Evolutionary conservation across 805 yeast genomes (phyloP), one percentile per base, ranked within the genome.

Genomic region (Metschnikowia kofuensis): DNA sequence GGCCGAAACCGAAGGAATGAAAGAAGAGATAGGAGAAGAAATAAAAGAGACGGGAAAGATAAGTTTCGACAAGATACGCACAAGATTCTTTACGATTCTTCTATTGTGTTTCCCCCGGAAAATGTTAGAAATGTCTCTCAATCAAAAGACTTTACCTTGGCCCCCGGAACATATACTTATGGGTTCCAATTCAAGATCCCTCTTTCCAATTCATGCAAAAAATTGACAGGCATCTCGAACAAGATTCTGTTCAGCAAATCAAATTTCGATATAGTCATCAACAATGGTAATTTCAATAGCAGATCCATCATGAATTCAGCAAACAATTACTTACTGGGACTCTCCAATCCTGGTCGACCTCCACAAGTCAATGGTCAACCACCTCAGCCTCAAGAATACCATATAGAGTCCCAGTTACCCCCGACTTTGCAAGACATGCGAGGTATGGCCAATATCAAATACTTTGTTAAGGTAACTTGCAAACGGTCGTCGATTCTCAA

Each of bases 401-500:
- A 56, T 29, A 30, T 49, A 2, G 44, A 41, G 13, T 29, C 44
- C 4, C 57, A 49, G 28, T 49, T 57, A 10, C 59, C 61, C 7
- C 61, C 61, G 4, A 27, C 55, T 2, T 35, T 56, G 14, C 39
- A 14, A 21, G 36, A 35, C 29, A 47, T 47, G 50, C 42, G 38
- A 10, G 61, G 65, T 35, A 61, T 58, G 58, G 80, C 78, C 7
- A 58, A 62, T 10, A 63, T 81, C 43, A 68, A 72, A 48, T 83
- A 83, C 59, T 83, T 76, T 58, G 71, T 84, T 47, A 83, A 83
- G 62, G 85, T 74, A 9, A 83, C 87, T 0, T 82, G 83, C 38
- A 78, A 77, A 49, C 60, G 83, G 40, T 64, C 83, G 1, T 72
- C 82, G 2, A 57, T 80, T 31, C 66, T 79, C 48, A 75, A 75